phyloP scores from a whole-genome alignment of 1,284 basidiomycete species.

The Ceratobasidium sp. region DNA sequence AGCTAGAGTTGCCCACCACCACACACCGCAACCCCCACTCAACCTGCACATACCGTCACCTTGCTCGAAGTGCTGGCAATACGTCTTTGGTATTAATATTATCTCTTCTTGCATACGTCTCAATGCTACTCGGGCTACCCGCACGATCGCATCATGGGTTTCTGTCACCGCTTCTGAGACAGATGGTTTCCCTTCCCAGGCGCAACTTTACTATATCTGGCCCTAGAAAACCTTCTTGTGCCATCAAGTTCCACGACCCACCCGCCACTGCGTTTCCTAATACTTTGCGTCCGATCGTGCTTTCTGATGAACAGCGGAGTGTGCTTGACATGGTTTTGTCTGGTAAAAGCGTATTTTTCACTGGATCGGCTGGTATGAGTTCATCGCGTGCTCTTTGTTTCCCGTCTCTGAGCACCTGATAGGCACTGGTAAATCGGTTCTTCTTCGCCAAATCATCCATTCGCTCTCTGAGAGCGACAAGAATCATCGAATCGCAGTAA shows the following conservation, averaged over 20 bases:
- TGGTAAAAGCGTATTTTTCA: conserved; percentile 43
- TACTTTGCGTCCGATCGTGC: conserved; percentile 9
- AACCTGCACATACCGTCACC: too few species aligned
- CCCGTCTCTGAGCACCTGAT: too few species aligned
- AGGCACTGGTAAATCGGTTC: conserved; percentile 66
- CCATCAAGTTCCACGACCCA: background rate
- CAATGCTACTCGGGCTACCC: too few species aligned
- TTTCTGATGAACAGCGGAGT: conserved; percentile 43
- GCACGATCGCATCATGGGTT: background rate
- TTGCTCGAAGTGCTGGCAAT: too few species aligned
- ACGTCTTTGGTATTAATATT: too few species aligned
- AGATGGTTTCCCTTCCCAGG: background rate
- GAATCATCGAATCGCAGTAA: conserved; percentile 62
- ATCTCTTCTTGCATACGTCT: too few species aligned
- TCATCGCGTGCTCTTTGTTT: background rate
- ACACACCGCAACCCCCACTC: too few species aligned
- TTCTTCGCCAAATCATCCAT: conserved; percentile 61
- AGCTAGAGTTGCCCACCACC: background rate
- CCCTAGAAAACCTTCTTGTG: background rate
- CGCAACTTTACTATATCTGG: background rate
- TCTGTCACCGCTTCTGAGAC: background rate
- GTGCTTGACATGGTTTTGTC: conserved; percentile 34
- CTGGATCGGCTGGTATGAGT: conserved; percentile 50
- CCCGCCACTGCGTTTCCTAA: background rate
- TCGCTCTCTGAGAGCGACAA: conserved; percentile 55